Evolutionary conservation across 2,329 filamentous ascomycete genomes (phyloP), one percentile per base, ranked within the genome.

Genomic region (Penicillium sp.): DNA sequence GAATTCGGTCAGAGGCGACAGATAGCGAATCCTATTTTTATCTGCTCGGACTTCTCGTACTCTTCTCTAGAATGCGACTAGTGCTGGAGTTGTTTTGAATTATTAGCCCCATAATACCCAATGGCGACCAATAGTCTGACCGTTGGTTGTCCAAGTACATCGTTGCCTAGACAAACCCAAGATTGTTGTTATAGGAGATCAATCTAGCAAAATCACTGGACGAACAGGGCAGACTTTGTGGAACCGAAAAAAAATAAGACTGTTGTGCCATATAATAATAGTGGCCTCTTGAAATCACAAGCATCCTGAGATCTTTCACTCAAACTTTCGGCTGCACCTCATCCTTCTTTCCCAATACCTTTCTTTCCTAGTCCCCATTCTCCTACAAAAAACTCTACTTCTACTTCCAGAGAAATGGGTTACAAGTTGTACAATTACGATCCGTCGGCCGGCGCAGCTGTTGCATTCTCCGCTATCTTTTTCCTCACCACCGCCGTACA

Each of bases 391-490:
- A n/a, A n/a, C n/a, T 28, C 4, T 27, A 3, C 4, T 8, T 28
- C 16, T 26, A 10, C 4, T 14, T 16, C 17, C 16, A 15, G 17
- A 7, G 14, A 13, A 1, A 48, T 45, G 41, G 4, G 37, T 2
- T 51, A 44, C 27, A 31, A 49, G n/a, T 18, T 49, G 6, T 52
- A 52, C 33, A 49, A 50, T 14, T 52, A 51, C 6, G 7, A 49
- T n/a, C 48, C 48, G 11, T 52, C 49, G 8, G 14, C 14, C 6
- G 27, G 20, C 3, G 28, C 44, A 11, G 49, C 47, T n/a, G 7
- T 48, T 10, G 28, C 45, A 1, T 43, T 52, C 32, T 36, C 44
- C 4, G 44, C 36, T 13, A 43, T 75, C 65, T 58, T 59, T 34
- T 36, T 31, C 3, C 48, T 44, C 4, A 45, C 43, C 4, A 41